Evolutionary conservation across 306 rosid species (phyloP).

Genomic region (Vigna reflexopilosa): DNA sequence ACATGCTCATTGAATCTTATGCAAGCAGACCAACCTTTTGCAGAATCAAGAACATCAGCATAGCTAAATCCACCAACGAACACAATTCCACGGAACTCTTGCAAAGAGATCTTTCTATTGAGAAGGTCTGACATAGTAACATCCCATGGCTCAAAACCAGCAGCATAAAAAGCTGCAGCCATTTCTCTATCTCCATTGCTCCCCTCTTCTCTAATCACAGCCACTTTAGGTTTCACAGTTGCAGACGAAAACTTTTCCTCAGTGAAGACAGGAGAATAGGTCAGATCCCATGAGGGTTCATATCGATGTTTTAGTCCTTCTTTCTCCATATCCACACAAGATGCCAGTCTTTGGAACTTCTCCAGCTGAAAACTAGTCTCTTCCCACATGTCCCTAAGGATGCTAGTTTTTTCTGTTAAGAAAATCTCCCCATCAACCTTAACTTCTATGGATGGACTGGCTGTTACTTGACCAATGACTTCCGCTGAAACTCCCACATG

Average conservation of each 20-base stretch:
- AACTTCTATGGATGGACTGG: slow-evolving; percentile 57
- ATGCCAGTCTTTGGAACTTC: slow-evolving; percentile 75
- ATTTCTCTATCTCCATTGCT: slow-evolving; percentile 96
- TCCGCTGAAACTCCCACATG: slow-evolving; percentile 59
- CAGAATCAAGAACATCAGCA: slow-evolving; percentile 94
- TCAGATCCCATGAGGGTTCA: slow-evolving; percentile 75
- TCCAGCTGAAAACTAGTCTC: slow-evolving; percentile 84
- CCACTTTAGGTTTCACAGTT: slow-evolving; percentile 75
- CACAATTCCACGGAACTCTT: slow-evolving; percentile 69
- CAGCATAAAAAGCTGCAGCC: slow-evolving; percentile 87
- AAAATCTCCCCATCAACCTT: slow-evolving; percentile 69
- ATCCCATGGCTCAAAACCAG: slow-evolving; percentile 95
- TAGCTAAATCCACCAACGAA: slow-evolving; percentile 97
- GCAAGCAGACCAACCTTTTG: slow-evolving; percentile 92
- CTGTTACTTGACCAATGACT: slow-evolving; percentile 71
- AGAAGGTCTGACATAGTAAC: slow-evolving; percentile 88
- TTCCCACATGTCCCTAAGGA: slow-evolving; percentile 86
- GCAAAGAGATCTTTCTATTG: slow-evolving; percentile 64
- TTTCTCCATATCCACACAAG: slow-evolving; percentile 80
- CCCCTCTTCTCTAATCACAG: slow-evolving; percentile 93
- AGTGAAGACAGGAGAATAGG: slow-evolving; percentile 77
- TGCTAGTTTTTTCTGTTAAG: slow-evolving; percentile 63
- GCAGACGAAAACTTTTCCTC: slow-evolving; percentile 61
- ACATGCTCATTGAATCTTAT: slow-evolving; percentile 77
- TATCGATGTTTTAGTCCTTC: slow-evolving; percentile 77